Evolutionary conservation across 2,329 filamentous ascomycete genomes (phyloP), one percentile per base, ranked within the genome.

Genomic region (Penicillium sp.): DNA sequence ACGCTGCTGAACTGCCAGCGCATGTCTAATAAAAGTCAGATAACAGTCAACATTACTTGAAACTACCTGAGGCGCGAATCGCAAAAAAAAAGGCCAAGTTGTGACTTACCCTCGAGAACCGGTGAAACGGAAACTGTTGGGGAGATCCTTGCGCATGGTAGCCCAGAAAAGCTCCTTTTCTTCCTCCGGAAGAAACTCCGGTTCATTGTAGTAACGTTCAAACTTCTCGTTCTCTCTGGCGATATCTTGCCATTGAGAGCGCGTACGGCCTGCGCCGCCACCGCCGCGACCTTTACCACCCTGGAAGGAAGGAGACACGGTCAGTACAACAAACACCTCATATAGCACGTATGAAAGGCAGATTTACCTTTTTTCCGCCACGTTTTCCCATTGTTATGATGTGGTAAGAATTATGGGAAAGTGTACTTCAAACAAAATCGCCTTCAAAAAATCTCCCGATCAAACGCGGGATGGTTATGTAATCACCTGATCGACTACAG

Each of bases 61-160:
- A 46, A 43, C 35, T 5, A 46, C 40, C 12, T 16, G 40, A n/a
- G n/a, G 37, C 22, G 17, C 12, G 26, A 38, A 37, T 48, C 51
- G 62, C 59, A 42, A 36, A 41, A 31, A 31, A 38, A 30, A 25
- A 28, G 14, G 17, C 6, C 17, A 16, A 17, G 46, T 57, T 35
- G 12, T n/a, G 44, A 73, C 76, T 56, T 80, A 90, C 88, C 90
- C 90, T 81, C 93, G 95, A 44, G 91, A 97, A 36, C 94, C 94
- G 57, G 91, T 95, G 77, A 99, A 99, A 59, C 94, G 87, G 80
- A 97, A 99, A 75, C 92, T 97, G 78, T 97, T 97, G 53, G 94
- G 94, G 48, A 99, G 80, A 71, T 97, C 92, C 61, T 88, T 85
- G 68, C 86, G 85, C 72, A 97, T 79, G 0, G 89, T 85, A 36